phyloP scores from a whole-genome alignment of 2,329 filamentous ascomycete genomes.

The Aaosphaeria pasadenensis region DNA sequence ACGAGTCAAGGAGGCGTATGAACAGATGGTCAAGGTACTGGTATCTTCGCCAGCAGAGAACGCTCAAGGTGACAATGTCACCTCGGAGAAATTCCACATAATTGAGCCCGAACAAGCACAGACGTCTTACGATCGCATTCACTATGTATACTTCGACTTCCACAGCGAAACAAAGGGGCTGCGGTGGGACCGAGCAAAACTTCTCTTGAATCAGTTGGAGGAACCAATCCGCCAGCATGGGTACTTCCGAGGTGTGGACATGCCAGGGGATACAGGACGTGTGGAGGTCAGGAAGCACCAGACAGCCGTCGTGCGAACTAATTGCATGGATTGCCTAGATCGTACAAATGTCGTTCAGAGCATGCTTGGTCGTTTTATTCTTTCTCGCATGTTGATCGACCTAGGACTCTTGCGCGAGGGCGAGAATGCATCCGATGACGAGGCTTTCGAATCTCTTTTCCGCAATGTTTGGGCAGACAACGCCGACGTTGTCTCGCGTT shows the following conservation, averaged over 20 bases:
- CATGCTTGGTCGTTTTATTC: constrained; percentile 86
- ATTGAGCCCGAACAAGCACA: constrained; percentile 63
- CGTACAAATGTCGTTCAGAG: constrained; percentile 97
- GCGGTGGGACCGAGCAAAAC: constrained; percentile 85
- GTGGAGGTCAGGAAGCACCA: constrained; percentile 80
- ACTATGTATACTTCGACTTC: constrained; percentile 98
- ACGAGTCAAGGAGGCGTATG: constrained; percentile 87
- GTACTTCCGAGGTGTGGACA: constrained; percentile 91
- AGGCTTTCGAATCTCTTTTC: constrained; percentile 84
- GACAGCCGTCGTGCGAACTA: constrained; percentile 89
- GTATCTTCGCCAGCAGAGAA: constrained; percentile 66
- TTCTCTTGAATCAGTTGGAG: constrained; percentile 78
- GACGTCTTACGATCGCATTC: constrained; percentile 75
- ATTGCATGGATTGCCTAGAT: constrained; percentile 99
- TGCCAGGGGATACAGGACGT: constrained; percentile 69
- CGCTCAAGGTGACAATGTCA: constrained; percentile 62
- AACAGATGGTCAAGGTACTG: constrained; percentile 78
- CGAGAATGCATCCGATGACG: constrained; percentile 75
- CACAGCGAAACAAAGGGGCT: constrained; percentile 96
- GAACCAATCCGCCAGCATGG: constrained; percentile 74
- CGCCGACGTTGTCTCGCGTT: constrained; percentile 87
- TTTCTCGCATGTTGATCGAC: constrained; percentile 86
- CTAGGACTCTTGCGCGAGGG: constrained; percentile 74
- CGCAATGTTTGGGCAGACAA: constrained; percentile 99
- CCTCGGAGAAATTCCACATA: constrained; percentile 76